Evolutionary conservation across 2,329 filamentous ascomycete genomes (phyloP).

Genomic region (Fusarium lateritium): DNA sequence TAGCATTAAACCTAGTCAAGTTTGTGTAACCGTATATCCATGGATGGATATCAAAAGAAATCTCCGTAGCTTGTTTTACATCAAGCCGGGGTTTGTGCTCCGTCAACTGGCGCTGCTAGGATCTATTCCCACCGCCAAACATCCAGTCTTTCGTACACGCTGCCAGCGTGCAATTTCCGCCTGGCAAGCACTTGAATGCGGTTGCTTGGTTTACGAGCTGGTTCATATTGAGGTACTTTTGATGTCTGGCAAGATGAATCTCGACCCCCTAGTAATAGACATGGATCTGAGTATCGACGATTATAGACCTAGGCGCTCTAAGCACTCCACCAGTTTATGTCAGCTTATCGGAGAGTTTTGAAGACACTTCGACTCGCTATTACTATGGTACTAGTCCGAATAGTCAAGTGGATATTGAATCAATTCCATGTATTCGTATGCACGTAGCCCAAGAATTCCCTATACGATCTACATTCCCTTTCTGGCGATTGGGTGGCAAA

Average conservation of each 20-base stretch:
- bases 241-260: constrained; percentile 6
- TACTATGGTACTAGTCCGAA: not conserved
- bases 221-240: not conserved
- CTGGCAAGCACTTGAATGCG: not conserved
- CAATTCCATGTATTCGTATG: constrained; percentile 1
- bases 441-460: constrained; percentile 3
- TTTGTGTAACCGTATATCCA: constrained; percentile 11
- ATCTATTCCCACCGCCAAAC: not conserved
- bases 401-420: constrained; percentile 15
- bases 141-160: not conserved
- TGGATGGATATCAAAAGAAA: constrained; percentile 31
- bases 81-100: constrained; percentile 10
- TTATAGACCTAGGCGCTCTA: constrained; percentile 4
- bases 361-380: constrained; percentile 12
- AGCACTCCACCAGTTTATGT: constrained; percentile 33
- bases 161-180: not conserved
- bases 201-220: not conserved
- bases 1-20: constrained; percentile 13
- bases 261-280: constrained; percentile 17
- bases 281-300: constrained; percentile 22
- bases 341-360: constrained; percentile 15
- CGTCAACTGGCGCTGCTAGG: not conserved
- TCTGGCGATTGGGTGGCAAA: constrained; percentile 33
- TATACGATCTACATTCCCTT: constrained; percentile 35
- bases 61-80: constrained; percentile 37